These are phyloP conservation scores for Penicillium sp. DNA, from an alignment of 2,329 filamentous ascomycete genomes.

Conservation along the genomic window DNA sequence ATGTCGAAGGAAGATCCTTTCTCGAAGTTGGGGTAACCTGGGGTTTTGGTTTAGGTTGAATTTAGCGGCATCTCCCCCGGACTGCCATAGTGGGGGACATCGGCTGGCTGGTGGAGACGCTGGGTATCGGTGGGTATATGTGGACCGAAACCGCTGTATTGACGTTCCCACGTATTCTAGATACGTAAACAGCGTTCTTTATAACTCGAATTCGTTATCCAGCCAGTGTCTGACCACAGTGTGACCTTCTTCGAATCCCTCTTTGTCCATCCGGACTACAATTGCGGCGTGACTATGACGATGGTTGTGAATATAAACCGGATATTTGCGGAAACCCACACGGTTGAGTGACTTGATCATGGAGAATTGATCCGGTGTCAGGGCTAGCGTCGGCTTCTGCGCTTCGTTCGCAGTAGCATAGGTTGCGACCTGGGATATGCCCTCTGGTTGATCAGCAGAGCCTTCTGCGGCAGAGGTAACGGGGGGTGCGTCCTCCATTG, in stretches of 20 bases:
- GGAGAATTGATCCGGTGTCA: constrained; percentile 79
- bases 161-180: constrained; percentile 1
- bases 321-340: constrained; percentile 63
- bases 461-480: not conserved
- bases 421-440: not conserved
- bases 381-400: constrained; percentile 71
- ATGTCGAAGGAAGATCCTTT: not conserved
- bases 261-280: constrained; percentile 72
- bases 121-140: no score
- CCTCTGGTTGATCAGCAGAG: not conserved
- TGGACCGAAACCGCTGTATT: no score
- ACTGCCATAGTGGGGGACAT: no score
- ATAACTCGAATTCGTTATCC: constrained; percentile 72
- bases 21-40: not conserved
- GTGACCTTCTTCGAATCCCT: constrained; percentile 75
- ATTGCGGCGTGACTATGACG: constrained; percentile 90
- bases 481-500: constrained; percentile 4
- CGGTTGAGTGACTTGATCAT: constrained; percentile 80
- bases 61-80: not conserved
- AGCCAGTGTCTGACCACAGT: constrained; percentile 83
- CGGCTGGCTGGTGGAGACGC: no score
- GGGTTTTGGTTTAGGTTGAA: not conserved
- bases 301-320: constrained; percentile 62
- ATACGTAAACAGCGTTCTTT: constrained; percentile 19
- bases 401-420: not conserved